These are phyloP conservation scores for Epichloe elymi DNA, from an alignment of 2,329 filamentous ascomycete genomes.

Conservation along the genomic window DNA sequence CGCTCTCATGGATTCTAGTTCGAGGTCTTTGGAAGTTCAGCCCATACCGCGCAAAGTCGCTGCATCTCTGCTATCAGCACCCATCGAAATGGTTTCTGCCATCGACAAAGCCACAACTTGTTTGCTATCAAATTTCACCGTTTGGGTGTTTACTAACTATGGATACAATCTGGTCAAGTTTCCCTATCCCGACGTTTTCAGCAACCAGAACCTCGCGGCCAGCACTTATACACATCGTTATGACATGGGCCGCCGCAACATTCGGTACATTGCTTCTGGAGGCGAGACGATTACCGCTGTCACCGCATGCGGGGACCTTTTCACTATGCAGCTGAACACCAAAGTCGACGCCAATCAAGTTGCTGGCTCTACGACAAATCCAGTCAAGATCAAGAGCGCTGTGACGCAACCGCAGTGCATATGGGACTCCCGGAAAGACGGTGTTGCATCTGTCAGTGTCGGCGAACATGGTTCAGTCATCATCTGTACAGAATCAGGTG, in stretches of 20 bases:
- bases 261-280: constrained; percentile 67
- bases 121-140: constrained; percentile 72
- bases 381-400: constrained; percentile 74
- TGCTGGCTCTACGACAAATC: constrained; percentile 75
- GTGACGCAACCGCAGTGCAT: constrained; percentile 67
- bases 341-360: constrained; percentile 47
- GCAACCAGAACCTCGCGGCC: constrained; percentile 54
- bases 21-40: constrained; percentile 78
- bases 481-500: constrained; percentile 81
- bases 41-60: constrained; percentile 73
- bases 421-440: constrained; percentile 81
- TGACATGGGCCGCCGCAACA: constrained; percentile 53
- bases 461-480: constrained; percentile 92
- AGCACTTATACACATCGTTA: constrained; percentile 37
- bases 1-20: constrained; percentile 88
- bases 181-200: constrained; percentile 56
- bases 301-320: constrained; percentile 74
- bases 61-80: constrained; percentile 55
- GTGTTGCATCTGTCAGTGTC: constrained; percentile 74
- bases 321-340: constrained; percentile 65
- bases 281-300: constrained; percentile 87
- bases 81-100: constrained; percentile 67
- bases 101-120: constrained; percentile 84
- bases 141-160: constrained; percentile 91
- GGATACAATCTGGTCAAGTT: constrained; percentile 88